Evolutionary conservation across 257 asterid species (phyloP), one percentile per base, ranked within the genome.

Genomic region (Cruciata laevipes): DNA sequence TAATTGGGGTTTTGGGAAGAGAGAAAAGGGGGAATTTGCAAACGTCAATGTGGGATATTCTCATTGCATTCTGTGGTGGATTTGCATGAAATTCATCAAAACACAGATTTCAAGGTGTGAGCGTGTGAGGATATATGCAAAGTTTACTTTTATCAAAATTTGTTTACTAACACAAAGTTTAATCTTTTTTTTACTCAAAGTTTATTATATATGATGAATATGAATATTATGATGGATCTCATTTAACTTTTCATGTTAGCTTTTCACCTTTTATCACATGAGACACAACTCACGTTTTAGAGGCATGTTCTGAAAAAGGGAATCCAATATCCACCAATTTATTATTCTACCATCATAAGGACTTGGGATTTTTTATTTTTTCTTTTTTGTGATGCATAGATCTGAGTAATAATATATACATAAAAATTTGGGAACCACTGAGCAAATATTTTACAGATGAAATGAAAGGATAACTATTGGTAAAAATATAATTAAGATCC

Each of bases 261-360:
- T 56, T 74, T 72, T 66, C 0, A 61, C 61, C 78, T 75, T 79
- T 75, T 55, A 18, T 70, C 74, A 59, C 74, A 79, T 61, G 78
- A 62, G 51, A 69, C 77, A 66, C 77, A 56, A 53, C 73, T 47
- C 63, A 65, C 17, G 56, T n/a, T 51, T 55, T 55, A 61, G n/a
- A 66, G 56, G 66, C 52, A 38, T 32, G 24, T 35, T 35, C 72
- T 42, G 27, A 40, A 58, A 32, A 72, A 58, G 63, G 14, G 57
- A 64, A 72, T 38, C 40, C 47, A 16, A 13, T 10, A 17, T n/a
- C 18, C 17, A 47, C 6, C 55, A 47, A 47, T 47, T 47, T 47
- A 47, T 47, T 47, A 47, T 47, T 7, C 13, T 47, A 47, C 55
- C 55, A 47, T 47, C 55, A 47, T 47, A 47, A 47, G 4, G 55